Evolutionary conservation across 2,329 filamentous ascomycete species (phyloP).

Genomic region (Pseudogymnoascus sp.): DNA sequence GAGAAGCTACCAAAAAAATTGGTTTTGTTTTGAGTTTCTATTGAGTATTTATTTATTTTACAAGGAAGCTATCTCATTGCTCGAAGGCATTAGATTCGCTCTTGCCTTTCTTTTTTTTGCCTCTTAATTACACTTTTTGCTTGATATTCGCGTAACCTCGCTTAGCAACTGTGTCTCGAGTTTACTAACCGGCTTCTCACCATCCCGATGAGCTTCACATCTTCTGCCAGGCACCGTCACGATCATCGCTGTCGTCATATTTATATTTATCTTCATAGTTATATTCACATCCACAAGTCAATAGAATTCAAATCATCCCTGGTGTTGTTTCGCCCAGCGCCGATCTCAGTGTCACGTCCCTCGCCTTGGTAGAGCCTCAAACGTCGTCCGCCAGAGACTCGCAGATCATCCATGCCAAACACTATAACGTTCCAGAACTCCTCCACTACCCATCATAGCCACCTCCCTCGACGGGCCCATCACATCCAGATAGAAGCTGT

Average conservation of each 20-base stretch:
- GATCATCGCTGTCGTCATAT: neutral
- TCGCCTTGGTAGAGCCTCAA: constrained; percentile 7
- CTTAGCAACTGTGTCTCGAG: neutral
- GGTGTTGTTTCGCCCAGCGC: neutral
- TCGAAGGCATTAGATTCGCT: neutral
- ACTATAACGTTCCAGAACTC: neutral
- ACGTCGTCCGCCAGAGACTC: neutral
- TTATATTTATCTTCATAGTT: neutral
- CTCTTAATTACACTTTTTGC: neutral
- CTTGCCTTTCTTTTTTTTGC: constrained; percentile 10
- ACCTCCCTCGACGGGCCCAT: neutral
- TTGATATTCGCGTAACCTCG: neutral
- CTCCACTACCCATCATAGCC: neutral
- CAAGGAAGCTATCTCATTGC: neutral
- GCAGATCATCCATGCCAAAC: constrained; percentile 3
- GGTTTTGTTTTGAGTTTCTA: constrained; percentile 5
- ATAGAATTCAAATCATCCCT: neutral
- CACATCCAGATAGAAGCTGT: neutral
- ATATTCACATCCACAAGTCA: neutral
- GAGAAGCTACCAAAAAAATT: constrained; percentile 56
- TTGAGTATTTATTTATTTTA: neutral
- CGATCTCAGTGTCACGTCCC: constrained; percentile 1
- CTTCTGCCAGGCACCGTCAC: neutral
- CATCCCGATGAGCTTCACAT: neutral
- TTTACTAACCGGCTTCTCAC: neutral